Conservation (phyloP, 768 basidiomycete species). For the Asterophora lycoperdoides region DNA sequence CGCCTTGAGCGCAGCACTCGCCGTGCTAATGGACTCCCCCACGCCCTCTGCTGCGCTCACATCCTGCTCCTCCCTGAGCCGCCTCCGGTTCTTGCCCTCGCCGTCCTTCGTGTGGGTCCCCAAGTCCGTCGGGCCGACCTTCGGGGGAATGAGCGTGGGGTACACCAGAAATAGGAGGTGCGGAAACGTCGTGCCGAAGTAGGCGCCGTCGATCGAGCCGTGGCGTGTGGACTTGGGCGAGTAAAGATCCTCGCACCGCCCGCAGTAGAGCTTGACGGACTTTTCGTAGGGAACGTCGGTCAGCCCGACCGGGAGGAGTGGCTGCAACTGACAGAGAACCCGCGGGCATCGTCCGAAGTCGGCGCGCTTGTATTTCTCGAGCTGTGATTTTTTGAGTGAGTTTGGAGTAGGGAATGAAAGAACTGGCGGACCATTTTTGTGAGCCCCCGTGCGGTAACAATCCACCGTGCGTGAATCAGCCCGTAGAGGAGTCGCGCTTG, state of each 20-base stretch:
- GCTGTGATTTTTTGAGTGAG: slow-evolving; percentile 35
- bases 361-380: slow-evolving; percentile 97
- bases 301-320: slow-evolving; percentile 94
- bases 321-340: slow-evolving; percentile 90
- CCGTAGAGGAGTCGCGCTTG: slow-evolving; percentile 94
- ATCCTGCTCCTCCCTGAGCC: slow-evolving; percentile 51
- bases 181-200: slow-evolving; percentile 97
- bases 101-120: slow-evolving; percentile 22
- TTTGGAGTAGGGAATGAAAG: not conserved
- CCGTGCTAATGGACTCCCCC: slow-evolving; percentile 71
- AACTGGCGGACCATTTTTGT: slow-evolving; percentile 77
- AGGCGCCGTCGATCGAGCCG: slow-evolving; percentile 96
- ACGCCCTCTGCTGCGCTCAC: slow-evolving; percentile 50
- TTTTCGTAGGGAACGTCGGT: slow-evolving; percentile 98
- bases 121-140: slow-evolving; percentile 47
- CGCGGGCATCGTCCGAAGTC: slow-evolving; percentile 99
- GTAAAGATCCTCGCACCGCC: slow-evolving; percentile 97
- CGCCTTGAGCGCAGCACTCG: slow-evolving; percentile 79
- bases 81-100: slow-evolving; percentile 35
- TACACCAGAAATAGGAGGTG: slow-evolving; percentile 97
- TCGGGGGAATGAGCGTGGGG: slow-evolving; percentile 86
- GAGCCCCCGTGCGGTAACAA: slow-evolving; percentile 89
- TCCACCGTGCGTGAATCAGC: slow-evolving; percentile 95
- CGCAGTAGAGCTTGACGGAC: slow-evolving; percentile 98
- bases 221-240: slow-evolving; percentile 96